A percentile compares a stretch with the other conserved stretches of the same genome.
phyloP scores from a whole-genome alignment of 2,329 filamentous ascomycete genomes.

The Exophiala alcalophila region DNA sequence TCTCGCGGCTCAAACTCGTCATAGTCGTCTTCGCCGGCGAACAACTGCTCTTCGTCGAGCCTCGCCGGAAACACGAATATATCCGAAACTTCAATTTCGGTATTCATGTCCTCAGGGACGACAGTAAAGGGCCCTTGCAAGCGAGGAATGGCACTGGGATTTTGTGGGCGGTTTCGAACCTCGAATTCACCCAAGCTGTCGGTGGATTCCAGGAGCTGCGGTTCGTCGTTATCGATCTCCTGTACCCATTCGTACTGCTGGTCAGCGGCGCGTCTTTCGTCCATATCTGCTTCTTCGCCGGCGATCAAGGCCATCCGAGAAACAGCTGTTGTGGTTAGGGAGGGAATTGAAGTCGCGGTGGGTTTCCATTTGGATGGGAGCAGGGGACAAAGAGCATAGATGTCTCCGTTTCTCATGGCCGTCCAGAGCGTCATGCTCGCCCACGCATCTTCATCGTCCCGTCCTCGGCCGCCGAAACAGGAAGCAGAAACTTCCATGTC shows the following conservation, averaged over 20 bases:
- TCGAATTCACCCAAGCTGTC: conserved; percentile 46
- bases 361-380: conserved; percentile 83
- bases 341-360: conserved; percentile 72
- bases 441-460: conserved; percentile 66
- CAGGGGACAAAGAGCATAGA: conserved; percentile 89
- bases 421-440: conserved; percentile 95
- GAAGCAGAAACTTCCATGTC: conserved; percentile 94
- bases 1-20: conserved; percentile 35
- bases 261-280: conserved; percentile 48
- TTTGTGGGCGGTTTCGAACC: conserved; percentile 55
- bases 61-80: conserved; percentile 56
- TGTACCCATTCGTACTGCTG: conserved; percentile 61
- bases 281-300: conserved; percentile 41
- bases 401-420: conserved; percentile 88
- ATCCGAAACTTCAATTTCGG: conserved; percentile 58
- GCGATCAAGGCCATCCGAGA: conserved; percentile 58
- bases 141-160: conserved; percentile 55
- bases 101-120: conserved; percentile 48
- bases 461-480: conserved; percentile 73
- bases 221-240: conserved; percentile 55
- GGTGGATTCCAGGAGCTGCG: conserved; percentile 39
- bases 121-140: conserved; percentile 62
- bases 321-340: conserved; percentile 77
- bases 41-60: conserved; percentile 52
- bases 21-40: conserved; percentile 51